Evolutionary conservation across 1,284 basidiomycete species (phyloP).

Genomic region (Mrakiaceae sp.): DNA sequence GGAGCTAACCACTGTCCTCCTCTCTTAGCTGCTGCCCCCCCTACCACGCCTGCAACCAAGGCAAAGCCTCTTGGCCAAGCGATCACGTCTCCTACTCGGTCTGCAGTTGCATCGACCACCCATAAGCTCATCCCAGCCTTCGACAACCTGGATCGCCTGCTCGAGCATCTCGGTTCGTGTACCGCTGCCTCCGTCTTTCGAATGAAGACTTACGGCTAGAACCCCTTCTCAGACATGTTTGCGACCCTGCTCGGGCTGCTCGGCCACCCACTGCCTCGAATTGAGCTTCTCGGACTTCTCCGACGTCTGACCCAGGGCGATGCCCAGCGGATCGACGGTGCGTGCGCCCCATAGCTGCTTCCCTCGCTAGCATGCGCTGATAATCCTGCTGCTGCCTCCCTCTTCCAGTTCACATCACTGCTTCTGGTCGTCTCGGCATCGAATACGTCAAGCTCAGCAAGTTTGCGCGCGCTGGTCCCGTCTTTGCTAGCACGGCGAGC

Average conservation of each 20-base stretch:
- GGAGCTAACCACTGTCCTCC: background rate
- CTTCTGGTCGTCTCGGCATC: conserved; percentile 58
- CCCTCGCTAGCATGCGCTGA: background rate
- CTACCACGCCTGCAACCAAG: background rate
- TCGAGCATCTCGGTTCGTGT: conserved; percentile 13
- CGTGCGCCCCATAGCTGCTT: background rate
- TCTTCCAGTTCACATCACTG: conserved; percentile 32
- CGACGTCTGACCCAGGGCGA: conserved; percentile 44
- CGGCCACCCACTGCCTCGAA: conserved; percentile 39
- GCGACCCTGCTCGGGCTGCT: conserved; percentile 56
- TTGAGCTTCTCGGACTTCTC: conserved; percentile 42
- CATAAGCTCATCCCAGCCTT: background rate
- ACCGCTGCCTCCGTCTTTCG: background rate
- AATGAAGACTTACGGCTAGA: conserved; percentile 3
- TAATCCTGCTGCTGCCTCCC: background rate
- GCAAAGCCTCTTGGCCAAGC: background rate
- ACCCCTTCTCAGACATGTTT: conserved; percentile 43
- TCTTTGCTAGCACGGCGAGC: conserved; percentile 40
- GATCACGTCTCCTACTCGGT: background rate
- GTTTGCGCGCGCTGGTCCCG: conserved; percentile 47
- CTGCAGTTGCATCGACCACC: background rate
- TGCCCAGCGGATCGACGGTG: conserved; percentile 29
- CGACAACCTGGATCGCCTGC: conserved; percentile 5
- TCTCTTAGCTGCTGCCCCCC: background rate
- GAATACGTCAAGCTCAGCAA: conserved; percentile 71